Percentiles rank a stretch among this genome's conserved stretches.
phyloP scores from a whole-genome alignment of 83 land plant species.

The Picea mariana region DNA sequence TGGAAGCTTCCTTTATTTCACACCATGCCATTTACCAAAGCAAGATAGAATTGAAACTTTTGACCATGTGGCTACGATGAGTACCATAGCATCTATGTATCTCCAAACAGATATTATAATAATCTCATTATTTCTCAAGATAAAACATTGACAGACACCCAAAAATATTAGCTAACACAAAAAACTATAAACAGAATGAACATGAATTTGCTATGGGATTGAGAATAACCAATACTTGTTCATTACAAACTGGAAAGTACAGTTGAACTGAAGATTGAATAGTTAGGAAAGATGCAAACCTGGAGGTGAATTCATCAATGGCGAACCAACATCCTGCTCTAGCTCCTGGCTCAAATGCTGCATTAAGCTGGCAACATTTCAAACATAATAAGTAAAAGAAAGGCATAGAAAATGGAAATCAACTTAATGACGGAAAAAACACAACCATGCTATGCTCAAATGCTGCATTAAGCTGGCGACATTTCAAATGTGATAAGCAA shows the following conservation, averaged over 20 bases:
- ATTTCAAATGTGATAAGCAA: slow-evolving; percentile 1
- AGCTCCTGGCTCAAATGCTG: slow-evolving; percentile 88
- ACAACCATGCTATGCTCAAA: slow-evolving; percentile 21
- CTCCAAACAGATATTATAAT: background rate
- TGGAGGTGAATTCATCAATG: slow-evolving; percentile 89
- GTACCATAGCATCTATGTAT: background rate
- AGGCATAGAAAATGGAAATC: background rate
- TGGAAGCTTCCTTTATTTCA: background rate
- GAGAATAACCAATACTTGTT: background rate
- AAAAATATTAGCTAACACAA: background rate
- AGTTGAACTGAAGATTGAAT: background rate
- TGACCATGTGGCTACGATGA: background rate
- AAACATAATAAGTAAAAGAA: slow-evolving; percentile 1
- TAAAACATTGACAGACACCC: background rate
- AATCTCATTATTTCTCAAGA: background rate
- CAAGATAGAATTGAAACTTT: background rate
- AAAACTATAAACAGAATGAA: no score
- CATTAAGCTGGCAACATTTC: slow-evolving; percentile 61
- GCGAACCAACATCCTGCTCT: slow-evolving; percentile 85
- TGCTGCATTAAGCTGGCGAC: slow-evolving; percentile 81
- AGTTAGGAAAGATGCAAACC: slow-evolving; percentile 38
- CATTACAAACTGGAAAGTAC: background rate
- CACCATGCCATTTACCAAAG: background rate
- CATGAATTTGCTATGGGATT: no score
- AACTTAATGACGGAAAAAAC: background rate